Percentiles rank a stretch among this genome's conserved stretches.
Conservation (phyloP, 2,329 filamentous ascomycete genomes). For the Neofusicoccum ribis region DNA sequence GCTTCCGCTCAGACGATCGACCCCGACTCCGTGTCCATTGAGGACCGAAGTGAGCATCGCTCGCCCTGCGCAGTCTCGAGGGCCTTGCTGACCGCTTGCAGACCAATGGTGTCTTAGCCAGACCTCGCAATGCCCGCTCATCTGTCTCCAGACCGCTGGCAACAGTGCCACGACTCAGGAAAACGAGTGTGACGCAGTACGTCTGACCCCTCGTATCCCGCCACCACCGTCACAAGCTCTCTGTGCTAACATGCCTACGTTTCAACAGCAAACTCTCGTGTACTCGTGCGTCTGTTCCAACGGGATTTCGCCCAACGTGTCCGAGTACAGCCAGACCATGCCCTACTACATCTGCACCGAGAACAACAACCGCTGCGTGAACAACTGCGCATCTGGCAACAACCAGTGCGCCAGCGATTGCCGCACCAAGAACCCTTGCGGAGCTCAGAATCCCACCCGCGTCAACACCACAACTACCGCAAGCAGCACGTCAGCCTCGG, state of each 20-base stretch:
- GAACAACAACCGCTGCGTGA: conserved; percentile 69
- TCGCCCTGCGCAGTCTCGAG: not conserved
- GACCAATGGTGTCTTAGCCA: conserved; percentile 68
- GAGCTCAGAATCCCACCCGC: conserved; percentile 64
- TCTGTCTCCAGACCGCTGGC: conserved; percentile 65
- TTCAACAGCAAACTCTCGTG: conserved; percentile 50
- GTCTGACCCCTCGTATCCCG: conserved; percentile 26
- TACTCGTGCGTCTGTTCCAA: conserved; percentile 73
- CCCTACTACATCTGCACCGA: conserved; percentile 75
- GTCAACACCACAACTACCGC: conserved; percentile 58
- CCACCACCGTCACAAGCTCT: conserved; percentile 4
- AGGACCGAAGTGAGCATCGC: conserved; percentile 53
- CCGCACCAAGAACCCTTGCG: conserved; percentile 68
- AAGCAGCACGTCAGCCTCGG: conserved; percentile 45
- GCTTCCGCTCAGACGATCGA: conserved; percentile 61
- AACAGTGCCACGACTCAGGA: conserved; percentile 45
- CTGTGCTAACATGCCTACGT: not conserved
- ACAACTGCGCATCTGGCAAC: conserved; percentile 54
- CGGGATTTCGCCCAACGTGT: conserved; percentile 67
- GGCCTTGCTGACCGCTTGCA: conserved; percentile 34
- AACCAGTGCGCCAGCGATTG: conserved; percentile 62
- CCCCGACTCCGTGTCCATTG: conserved; percentile 58
- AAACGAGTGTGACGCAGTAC: conserved; percentile 70
- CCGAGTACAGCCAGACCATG: conserved; percentile 75
- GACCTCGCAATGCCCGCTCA: conserved; percentile 65